Percentiles rank a stretch among this genome's conserved stretches.
These are phyloP conservation scores for Beauveria bassiana DNA, from an alignment of 2,329 filamentous ascomycete genomes.

Conservation along the genomic window DNA sequence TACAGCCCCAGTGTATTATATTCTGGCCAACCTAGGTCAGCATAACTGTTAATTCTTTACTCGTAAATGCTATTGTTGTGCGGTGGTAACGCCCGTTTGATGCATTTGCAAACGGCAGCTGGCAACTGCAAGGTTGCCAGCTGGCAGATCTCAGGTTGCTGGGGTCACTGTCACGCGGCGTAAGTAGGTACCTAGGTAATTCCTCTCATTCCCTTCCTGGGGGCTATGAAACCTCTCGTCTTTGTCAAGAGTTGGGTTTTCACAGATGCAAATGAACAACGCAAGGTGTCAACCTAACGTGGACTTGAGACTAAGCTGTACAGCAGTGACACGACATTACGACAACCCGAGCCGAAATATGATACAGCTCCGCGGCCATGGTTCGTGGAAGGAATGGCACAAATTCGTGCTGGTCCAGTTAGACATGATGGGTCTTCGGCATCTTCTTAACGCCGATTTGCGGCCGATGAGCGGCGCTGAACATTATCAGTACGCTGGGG, in stretches of 20 bases:
- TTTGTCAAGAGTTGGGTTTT: too few relatives aligned
- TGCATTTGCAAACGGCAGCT: neutral
- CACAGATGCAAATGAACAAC: too few relatives aligned
- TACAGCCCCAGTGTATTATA: too few relatives aligned
- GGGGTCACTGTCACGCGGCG: too few relatives aligned
- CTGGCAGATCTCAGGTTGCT: too few relatives aligned
- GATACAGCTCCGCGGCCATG: slow-evolving; percentile 2
- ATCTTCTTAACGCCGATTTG: neutral
- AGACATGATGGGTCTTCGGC: neutral
- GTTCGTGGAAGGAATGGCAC: neutral
- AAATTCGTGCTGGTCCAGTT: neutral
- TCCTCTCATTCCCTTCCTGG: neutral
- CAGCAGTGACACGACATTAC: neutral
- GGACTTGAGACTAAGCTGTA: too few relatives aligned
- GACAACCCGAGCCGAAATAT: neutral
- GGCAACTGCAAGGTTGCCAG: neutral
- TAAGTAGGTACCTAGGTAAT: too few relatives aligned
- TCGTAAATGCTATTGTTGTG: neutral
- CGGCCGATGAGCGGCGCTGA: neutral
- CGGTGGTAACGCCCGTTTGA: neutral
- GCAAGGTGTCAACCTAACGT: too few relatives aligned
- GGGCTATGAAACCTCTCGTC: too few relatives aligned
- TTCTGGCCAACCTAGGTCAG: too few relatives aligned
- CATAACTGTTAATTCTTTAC: too few relatives aligned
- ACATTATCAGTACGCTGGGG: neutral